Conservation (phyloP, 768 basidiomycete species). For the Hericium alpestre region DNA sequence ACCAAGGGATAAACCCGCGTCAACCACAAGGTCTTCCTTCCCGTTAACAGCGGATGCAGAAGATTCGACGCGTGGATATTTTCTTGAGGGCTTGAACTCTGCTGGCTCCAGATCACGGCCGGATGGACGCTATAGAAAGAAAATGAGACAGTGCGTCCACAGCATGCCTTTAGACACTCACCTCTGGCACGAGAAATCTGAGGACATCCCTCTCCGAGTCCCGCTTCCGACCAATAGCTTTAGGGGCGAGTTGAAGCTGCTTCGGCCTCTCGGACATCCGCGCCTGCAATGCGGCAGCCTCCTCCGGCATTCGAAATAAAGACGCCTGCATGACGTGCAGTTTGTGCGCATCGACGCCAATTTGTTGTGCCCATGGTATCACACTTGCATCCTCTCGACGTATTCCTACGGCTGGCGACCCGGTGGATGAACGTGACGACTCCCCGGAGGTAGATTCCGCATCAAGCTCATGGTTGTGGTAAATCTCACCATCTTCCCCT, state of each 20-base stretch:
- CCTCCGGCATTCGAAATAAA: conserved; percentile 69
- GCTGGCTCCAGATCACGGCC: conserved; percentile 60
- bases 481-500: not conserved
- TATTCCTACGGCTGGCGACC: conserved; percentile 12
- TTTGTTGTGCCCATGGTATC: conserved; percentile 61
- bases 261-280: conserved; percentile 7
- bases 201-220: conserved; percentile 67
- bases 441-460: conserved; percentile 24
- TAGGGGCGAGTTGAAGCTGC: conserved; percentile 23
- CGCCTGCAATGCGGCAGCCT: conserved; percentile 45
- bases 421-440: conserved; percentile 22
- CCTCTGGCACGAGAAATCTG: conserved; percentile 48
- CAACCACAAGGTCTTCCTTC: conserved; percentile 55
- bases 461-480: conserved; percentile 28
- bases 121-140: conserved; percentile 37
- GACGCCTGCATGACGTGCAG: conserved; percentile 92
- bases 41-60: conserved; percentile 56
- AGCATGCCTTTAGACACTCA: conserved; percentile 22
- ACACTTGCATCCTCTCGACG: conserved; percentile 34
- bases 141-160: conserved; percentile 38
- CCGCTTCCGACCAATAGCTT: conserved; percentile 64
- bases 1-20: conserved; percentile 80
- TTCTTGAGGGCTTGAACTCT: conserved; percentile 63
- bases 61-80: conserved; percentile 66
- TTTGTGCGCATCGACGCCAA: conserved; percentile 76